Percentiles rank a stretch among this genome's conserved stretches.
Conservation (phyloP, 1,139 yeast genomes). For the Hansenula lynferdii region DNA sequence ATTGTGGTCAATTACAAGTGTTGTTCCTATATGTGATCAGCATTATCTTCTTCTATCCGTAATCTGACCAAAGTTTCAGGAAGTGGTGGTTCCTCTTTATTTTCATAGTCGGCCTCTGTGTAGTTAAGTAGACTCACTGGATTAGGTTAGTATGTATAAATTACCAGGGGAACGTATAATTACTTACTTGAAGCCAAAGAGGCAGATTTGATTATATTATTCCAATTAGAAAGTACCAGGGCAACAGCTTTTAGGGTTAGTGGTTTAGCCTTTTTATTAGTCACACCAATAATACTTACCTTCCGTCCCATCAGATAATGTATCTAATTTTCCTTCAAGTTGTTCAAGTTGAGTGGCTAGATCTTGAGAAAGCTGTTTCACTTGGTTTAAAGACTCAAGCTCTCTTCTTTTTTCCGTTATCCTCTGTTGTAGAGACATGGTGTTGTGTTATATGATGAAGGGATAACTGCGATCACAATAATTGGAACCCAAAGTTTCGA, state of each 20-base stretch:
- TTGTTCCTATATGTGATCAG: too few relatives aligned
- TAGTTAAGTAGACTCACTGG: constrained; percentile 44
- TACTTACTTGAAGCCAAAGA: constrained; percentile 52
- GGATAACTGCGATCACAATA: too few relatives aligned
- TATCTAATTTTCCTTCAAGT: constrained; percentile 21
- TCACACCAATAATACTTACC: constrained; percentile 19
- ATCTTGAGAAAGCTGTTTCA: constrained; percentile 14
- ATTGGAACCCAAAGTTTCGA: too few relatives aligned
- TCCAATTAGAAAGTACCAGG: constrained; percentile 62
- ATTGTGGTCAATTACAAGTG: too few relatives aligned
- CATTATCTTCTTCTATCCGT: constrained; percentile 41
- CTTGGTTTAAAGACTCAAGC: constrained; percentile 14
- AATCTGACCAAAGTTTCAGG: constrained; percentile 71
- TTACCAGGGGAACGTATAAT: not conserved
- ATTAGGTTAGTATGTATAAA: constrained; percentile 2
- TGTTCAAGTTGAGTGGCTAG: constrained; percentile 21
- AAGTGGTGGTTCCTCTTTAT: constrained; percentile 38
- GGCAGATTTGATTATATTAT: constrained; percentile 58
- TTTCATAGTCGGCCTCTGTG: constrained; percentile 41
- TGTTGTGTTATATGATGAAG: not conserved
- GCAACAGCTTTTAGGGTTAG: constrained; percentile 34
- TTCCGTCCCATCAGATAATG: constrained; percentile 24
- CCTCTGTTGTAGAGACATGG: constrained; percentile 21
- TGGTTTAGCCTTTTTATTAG: constrained; percentile 4
- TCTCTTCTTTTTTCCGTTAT: constrained; percentile 20